Percentiles rank a stretch among this genome's conserved stretches.
Conservation (phyloP, 1,284 basidiomycete genomes). For the Vanrija humicola region DNA sequence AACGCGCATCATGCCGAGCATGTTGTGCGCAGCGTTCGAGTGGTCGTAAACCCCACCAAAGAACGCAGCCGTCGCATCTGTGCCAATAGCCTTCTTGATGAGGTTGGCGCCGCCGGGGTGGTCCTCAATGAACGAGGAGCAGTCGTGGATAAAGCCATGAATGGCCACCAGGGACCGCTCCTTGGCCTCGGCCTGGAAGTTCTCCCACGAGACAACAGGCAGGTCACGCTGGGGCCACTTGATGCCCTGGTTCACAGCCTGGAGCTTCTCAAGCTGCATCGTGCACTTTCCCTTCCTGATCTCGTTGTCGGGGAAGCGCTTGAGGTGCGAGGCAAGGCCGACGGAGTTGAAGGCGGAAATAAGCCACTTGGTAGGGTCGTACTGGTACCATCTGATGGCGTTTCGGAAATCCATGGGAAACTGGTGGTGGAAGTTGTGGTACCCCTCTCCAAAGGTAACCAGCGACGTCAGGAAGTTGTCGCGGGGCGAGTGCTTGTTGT, state of each 20-base stretch:
- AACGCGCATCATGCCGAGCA: slow-evolving; percentile 85
- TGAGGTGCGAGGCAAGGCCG: slow-evolving; percentile 80
- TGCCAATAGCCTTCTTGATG: slow-evolving; percentile 63
- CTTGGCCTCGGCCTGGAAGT: slow-evolving; percentile 65
- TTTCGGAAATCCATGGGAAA: slow-evolving; percentile 94
- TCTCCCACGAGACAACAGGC: slow-evolving; percentile 79
- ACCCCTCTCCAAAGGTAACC: slow-evolving; percentile 85
- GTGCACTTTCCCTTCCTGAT: slow-evolving; percentile 86
- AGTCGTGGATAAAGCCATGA: slow-evolving; percentile 87
- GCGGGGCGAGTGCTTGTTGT: slow-evolving; percentile 90
- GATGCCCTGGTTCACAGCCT: slow-evolving; percentile 65
- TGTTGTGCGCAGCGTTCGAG: slow-evolving; percentile 77
- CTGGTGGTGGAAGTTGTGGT: slow-evolving; percentile 94
- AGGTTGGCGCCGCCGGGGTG: slow-evolving; percentile 76
- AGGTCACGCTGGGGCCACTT: slow-evolving; percentile 69
- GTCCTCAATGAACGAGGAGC: slow-evolving; percentile 75
- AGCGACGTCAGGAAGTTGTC: slow-evolving; percentile 84
- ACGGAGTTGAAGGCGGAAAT: slow-evolving; percentile 63
- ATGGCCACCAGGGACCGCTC: slow-evolving; percentile 74
- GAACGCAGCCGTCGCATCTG: slow-evolving; percentile 86
- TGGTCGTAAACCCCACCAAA: slow-evolving; percentile 92
- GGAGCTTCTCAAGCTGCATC: slow-evolving; percentile 83
- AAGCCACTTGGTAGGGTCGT: slow-evolving; percentile 76
- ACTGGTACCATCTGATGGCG: slow-evolving; percentile 88
- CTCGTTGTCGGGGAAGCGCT: slow-evolving; percentile 91